These are phyloP conservation scores for Sporothrix schenckii DNA, from an alignment of 2,329 filamentous ascomycete species.

Conservation along the genomic window DNA sequence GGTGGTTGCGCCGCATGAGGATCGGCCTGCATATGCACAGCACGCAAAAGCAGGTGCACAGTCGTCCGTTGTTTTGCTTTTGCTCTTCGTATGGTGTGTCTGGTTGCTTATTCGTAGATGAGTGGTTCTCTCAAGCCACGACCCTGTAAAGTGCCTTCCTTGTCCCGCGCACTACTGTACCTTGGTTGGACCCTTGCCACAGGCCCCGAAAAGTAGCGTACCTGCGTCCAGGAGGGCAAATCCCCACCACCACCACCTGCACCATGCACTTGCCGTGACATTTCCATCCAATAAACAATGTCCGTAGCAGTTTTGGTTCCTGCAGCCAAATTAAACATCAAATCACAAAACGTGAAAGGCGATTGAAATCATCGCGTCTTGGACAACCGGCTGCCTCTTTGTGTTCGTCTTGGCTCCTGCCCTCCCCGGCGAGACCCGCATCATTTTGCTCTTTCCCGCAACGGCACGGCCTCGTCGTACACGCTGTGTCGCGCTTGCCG, in stretches of 20 bases:
- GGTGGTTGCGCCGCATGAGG: not conserved
- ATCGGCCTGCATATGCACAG: conserved; percentile 23
- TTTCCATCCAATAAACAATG: conserved; percentile 24
- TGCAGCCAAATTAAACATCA: conserved; percentile 24
- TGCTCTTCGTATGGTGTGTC: not conserved
- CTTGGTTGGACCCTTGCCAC: not conserved
- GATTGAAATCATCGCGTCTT: not conserved
- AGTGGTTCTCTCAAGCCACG: too few species aligned
- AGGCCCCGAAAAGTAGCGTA: conserved; percentile 7
- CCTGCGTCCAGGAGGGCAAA: conserved; percentile 9
- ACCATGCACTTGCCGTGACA: conserved; percentile 15
- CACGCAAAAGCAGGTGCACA: not conserved
- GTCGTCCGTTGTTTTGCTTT: conserved; percentile 13
- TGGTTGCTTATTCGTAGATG: not conserved
- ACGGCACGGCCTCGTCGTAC: not conserved
- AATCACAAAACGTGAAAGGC: not conserved
- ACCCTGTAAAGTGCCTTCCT: conserved; percentile 8
- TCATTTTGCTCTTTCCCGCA: not conserved
- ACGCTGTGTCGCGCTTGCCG: conserved; percentile 8
- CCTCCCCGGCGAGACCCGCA: not conserved
- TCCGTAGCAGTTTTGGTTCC: conserved; percentile 1
- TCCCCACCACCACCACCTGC: not conserved
- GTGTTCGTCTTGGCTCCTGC: not conserved
- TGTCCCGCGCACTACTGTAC: conserved; percentile 7
- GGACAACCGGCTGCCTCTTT: not conserved